Evolutionary conservation across 2,329 filamentous ascomycete species (phyloP).

Genomic region (Ilyonectria mors-panacis): DNA sequence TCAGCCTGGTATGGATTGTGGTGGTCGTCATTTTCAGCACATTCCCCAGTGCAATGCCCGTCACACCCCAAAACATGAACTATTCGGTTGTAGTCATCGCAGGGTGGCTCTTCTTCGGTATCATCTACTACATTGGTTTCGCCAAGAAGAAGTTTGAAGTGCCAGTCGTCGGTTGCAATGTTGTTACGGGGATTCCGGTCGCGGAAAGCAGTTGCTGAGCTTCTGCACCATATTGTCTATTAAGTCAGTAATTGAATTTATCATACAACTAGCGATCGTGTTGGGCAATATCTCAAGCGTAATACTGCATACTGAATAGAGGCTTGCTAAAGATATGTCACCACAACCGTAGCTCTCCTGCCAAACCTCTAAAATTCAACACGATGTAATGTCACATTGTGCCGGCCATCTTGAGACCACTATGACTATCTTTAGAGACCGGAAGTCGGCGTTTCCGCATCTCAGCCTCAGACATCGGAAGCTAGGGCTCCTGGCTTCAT

Average conservation of each 20-base stretch:
- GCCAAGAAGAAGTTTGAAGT: not conserved
- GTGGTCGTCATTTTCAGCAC: constrained; percentile 61
- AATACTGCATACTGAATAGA: no score
- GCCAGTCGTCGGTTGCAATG: not conserved
- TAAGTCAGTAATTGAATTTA: not conserved
- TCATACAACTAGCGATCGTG: not conserved
- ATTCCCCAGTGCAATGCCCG: constrained; percentile 58
- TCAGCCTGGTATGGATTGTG: constrained; percentile 59
- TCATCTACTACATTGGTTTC: constrained; percentile 49
- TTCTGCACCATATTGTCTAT: not conserved
- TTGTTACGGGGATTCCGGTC: not conserved
- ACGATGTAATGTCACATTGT: no score
- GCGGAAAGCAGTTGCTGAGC: not conserved
- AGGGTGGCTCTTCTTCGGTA: constrained; percentile 55
- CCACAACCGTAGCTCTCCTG: no score
- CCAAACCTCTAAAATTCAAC: no score
- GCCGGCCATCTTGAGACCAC: no score
- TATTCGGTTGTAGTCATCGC: constrained; percentile 60
- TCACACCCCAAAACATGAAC: constrained; percentile 61
- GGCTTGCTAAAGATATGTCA: no score
- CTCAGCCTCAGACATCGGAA: no score
- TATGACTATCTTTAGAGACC: no score
- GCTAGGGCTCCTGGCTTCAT: no score
- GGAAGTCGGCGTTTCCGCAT: no score
- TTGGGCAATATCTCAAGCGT: no score